Base-by-base conservation (phyloP, 371 early-diverging fungal species). In the Rhizopus stolonifer region DNA sequence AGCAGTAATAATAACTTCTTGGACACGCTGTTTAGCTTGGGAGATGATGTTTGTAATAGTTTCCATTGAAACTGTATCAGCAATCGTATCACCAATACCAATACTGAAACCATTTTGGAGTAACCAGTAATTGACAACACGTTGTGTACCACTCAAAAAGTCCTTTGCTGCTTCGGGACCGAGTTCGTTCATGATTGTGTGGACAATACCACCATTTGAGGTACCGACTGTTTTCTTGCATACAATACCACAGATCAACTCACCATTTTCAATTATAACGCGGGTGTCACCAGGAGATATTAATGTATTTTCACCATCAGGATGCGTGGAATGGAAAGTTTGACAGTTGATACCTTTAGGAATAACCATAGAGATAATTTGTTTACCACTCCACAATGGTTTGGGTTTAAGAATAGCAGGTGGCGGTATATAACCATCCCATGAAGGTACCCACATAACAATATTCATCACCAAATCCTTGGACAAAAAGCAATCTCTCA, bases 61-160 rank as follows among this genome's bases (percentile, higher is more conserved):
- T 40, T 85, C 78, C 89, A 96, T 95, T n/a, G 99, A 94, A n/a
- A 56, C 65, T 22, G 75, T 72, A 72, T 97, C 97, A 22, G 99
- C 96, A 68, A 99, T 90, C 2, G 99, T 95, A 69, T 99, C 99
- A 57, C 99, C 99, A 64, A 99, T 99, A 69, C 99, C 99, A 46
- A 99, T 93, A 69, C 95, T 94, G 68, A 99, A 99, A 4, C 95
- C 90, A 57, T 95, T 84, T 61, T 92, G 93, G 56, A 92, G 65
- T 32, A 99, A 73, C 95, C 96, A 99, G 72, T 93, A 88, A 79
- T 96, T 99, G 43, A 99, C 91, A 6, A 99, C 88, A 25, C 87
- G 87, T 67, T 99, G 99, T 45, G 90, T 83, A 56, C 93, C 91
- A 67, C 98, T 93, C 72, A 99, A 90, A 78, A 99, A 99, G 38